These are phyloP conservation scores for Lolium multiflorum DNA, from an alignment of 176 grass and related monocot genomes.

Conservation along the genomic window DNA sequence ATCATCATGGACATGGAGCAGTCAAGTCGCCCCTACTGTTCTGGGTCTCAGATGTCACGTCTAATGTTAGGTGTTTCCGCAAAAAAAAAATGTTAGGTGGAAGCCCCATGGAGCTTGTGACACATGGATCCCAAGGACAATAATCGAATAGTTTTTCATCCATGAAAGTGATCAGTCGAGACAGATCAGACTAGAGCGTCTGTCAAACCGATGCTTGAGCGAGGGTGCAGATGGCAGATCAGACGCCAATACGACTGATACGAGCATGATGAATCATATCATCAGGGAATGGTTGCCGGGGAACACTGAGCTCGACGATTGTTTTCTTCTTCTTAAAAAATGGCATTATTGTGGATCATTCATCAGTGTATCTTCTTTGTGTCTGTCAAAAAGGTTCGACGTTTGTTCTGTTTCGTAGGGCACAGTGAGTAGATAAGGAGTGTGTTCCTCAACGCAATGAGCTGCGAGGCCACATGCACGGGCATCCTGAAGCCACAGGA, in stretches of 20 bases:
- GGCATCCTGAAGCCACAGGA: neutral
- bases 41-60: neutral
- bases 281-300: neutral
- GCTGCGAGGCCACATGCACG: neutral
- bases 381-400: neutral
- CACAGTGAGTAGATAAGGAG: neutral
- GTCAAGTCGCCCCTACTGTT: neutral
- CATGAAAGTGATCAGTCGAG: neutral
- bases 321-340: constrained; percentile 5
- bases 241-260: neutral
- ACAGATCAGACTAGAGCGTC: neutral
- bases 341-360: constrained; percentile 23
- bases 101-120: constrained; percentile 11
- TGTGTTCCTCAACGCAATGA: neutral
- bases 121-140: constrained; percentile 41
- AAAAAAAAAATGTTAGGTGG: neutral
- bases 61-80: too few species aligned
- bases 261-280: neutral
- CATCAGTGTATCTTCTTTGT: constrained; percentile 1
- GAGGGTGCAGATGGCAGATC: neutral
- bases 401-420: neutral
- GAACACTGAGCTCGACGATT: neutral
- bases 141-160: constrained; percentile 31
- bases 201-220: neutral
- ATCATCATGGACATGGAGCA: neutral